Evolutionary conservation across 2,329 filamentous ascomycete genomes (phyloP), one percentile per base, ranked within the genome.

Genomic region (Fusarium staphyleae): DNA sequence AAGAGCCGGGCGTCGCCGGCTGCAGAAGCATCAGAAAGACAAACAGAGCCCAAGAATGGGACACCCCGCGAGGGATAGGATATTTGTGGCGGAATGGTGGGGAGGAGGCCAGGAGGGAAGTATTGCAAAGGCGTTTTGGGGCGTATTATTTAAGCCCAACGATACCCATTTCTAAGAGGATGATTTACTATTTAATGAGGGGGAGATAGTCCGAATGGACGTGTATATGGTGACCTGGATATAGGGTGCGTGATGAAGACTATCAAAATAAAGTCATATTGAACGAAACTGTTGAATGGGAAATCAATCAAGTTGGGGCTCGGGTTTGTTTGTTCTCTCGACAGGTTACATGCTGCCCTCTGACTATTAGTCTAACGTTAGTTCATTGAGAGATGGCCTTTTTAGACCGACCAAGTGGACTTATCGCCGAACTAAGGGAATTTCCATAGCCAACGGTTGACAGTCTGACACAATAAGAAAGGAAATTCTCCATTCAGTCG

Each of bases 91-190:
- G 11, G 13, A 36, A 26, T 39, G 10, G 30, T 36, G 29, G 34
- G 22, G 47, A 18, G 33, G 35, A 51, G 22, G 26, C 37, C 29
- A 26, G 26, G 42, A 30, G n/a, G 42, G 37, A 39, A 42, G 19
- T 24, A 32, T 44, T 49, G 33, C 24, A 35, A 44, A 37, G 58
- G 58, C 58, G 58, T 61, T 58, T 24, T 62, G 52, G 45, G 58
- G 33, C 32, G 55, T 59, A 42, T 32, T 29, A 55, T 61, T 50
- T 48, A 30, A 52, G 55, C 49, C 54, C 43, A 41, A 52, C 32
- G 58, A 61, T 61, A 61, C 58, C 58, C 58, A 24, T 59, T 30
- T 62, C n/a, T 62, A 51, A 54, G 47, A 44, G 45, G 58, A 33
- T 51, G 29, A 26, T 39, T 51, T 32, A 29, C 28, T 36, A 40